Percentiles rank a stretch among this genome's conserved stretches.
Evolutionary conservation across 176 grass and related monocot species (phyloP).

Genomic region (Carex kokanica): DNA sequence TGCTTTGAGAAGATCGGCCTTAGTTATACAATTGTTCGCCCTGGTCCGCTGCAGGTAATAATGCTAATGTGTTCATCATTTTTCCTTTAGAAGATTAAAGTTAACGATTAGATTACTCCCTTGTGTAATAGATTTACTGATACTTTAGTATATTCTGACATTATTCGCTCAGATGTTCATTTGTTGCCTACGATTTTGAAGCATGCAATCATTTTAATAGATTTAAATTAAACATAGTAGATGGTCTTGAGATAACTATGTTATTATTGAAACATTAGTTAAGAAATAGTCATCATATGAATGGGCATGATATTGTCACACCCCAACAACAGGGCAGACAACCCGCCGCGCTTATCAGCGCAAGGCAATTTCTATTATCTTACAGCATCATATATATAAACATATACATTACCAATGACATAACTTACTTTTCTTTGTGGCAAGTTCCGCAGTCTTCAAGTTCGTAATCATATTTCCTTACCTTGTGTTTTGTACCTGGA

Average conservation of each 20-base stretch:
- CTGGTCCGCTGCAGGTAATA: constrained; percentile 76
- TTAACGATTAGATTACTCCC: not conserved
- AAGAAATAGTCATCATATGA: not conserved
- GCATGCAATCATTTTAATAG: not conserved
- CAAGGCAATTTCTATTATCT: too few relatives aligned
- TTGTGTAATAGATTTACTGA: not conserved
- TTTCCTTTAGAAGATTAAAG: not conserved
- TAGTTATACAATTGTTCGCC: constrained; percentile 94
- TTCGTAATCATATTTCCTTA: too few relatives aligned
- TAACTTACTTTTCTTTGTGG: too few relatives aligned
- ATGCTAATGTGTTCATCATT: constrained; percentile 17
- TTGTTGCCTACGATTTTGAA: not conserved
- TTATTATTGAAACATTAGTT: not conserved
- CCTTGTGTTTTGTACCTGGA: too few relatives aligned
- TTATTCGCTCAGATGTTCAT: not conserved
- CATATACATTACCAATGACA: too few relatives aligned
- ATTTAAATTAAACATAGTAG: not conserved
- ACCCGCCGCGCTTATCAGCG: too few relatives aligned
- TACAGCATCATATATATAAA: too few relatives aligned
- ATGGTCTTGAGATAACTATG: not conserved
- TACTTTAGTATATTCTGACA: not conserved
- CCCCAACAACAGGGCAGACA: too few relatives aligned
- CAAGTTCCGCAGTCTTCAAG: too few relatives aligned
- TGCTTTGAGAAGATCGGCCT: constrained; percentile 86
- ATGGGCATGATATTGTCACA: too few relatives aligned